phyloP scores from a whole-genome alignment of 495 filamentous ascomycete genomes.

The Aspergillus panamensis region DNA sequence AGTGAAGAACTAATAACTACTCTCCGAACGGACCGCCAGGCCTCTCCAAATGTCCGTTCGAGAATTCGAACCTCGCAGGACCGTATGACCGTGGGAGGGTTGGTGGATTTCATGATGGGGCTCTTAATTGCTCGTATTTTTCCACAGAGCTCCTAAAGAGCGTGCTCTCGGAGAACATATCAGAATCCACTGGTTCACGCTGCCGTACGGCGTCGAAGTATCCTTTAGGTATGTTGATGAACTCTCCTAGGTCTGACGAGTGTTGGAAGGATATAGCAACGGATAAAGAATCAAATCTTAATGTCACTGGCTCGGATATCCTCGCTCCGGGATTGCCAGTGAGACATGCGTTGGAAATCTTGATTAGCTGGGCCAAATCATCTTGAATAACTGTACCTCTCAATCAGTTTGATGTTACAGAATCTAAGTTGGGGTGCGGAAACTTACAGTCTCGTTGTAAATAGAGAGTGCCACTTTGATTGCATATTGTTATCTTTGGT shows the following conservation, averaged over 20 bases:
- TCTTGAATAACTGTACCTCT: slow-evolving; percentile 19
- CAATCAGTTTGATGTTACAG: background rate
- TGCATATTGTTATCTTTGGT: slow-evolving; percentile 41
- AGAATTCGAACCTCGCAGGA: slow-evolving; percentile 43
- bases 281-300: slow-evolving; percentile 32
- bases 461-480: slow-evolving; percentile 41
- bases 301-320: slow-evolving; percentile 29
- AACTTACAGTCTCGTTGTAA: slow-evolving; percentile 38
- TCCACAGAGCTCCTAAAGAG: slow-evolving; percentile 38
- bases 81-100: slow-evolving; percentile 26
- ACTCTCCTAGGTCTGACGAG: slow-evolving; percentile 28
- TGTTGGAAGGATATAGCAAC: slow-evolving; percentile 37
- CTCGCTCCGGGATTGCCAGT: slow-evolving; percentile 20
- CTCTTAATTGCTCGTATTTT: slow-evolving; percentile 31
- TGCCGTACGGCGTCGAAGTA: slow-evolving; percentile 39
- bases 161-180: slow-evolving; percentile 34
- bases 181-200: slow-evolving; percentile 37
- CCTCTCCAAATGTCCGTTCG: slow-evolving; percentile 35
- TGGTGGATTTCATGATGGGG: slow-evolving; percentile 35
- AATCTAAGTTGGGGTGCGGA: background rate
- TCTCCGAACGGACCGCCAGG: slow-evolving; percentile 38
- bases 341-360: slow-evolving; percentile 18
- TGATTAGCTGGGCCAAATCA: slow-evolving; percentile 24
- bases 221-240: slow-evolving; percentile 34
- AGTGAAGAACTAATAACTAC: slow-evolving; percentile 42